Evolutionary conservation across 2,329 filamentous ascomycete genomes (phyloP).

Genomic region (Sordariomycetes sp.): DNA sequence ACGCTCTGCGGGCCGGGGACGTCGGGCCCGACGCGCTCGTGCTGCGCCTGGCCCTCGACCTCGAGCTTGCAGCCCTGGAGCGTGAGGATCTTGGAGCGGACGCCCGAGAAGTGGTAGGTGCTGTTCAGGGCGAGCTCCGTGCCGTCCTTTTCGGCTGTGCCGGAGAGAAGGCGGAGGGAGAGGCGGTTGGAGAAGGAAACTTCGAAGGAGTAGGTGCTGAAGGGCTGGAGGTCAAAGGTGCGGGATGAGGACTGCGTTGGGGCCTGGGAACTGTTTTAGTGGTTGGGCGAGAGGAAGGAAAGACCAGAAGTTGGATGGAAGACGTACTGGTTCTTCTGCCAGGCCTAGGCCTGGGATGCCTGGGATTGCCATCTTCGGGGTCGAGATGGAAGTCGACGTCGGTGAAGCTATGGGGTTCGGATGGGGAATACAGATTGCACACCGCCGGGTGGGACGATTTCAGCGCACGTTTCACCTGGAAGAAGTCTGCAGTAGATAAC

Average conservation of each 20-base stretch:
- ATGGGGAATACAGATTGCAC: not conserved
- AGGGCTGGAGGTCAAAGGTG: slow-evolving; percentile 2
- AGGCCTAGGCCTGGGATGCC: not conserved
- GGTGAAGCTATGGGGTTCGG: not conserved
- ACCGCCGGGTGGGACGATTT: not conserved
- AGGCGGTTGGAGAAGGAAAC: slow-evolving; percentile 37
- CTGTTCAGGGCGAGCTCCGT: slow-evolving; percentile 78
- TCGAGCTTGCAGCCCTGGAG: slow-evolving; percentile 86
- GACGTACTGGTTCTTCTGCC: not conserved
- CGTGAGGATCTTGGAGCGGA: slow-evolving; percentile 79
- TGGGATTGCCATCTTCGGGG: not conserved
- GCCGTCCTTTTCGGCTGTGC: slow-evolving; percentile 87
- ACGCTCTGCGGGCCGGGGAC: slow-evolving; percentile 64
- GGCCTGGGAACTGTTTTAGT: not conserved
- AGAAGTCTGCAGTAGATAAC: not conserved
- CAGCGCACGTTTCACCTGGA: not conserved
- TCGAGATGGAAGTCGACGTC: not conserved
- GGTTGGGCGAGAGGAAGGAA: not conserved
- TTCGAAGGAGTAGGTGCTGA: slow-evolving; percentile 63
- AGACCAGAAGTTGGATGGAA: not conserved
- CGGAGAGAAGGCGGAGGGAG: slow-evolving; percentile 52
- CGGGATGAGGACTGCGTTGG: not conserved
- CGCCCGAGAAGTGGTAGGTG: slow-evolving; percentile 67
- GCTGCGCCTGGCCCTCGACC: slow-evolving; percentile 47
- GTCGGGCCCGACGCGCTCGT: slow-evolving; percentile 46